Percentiles rank a stretch among this genome's conserved stretches.
These are phyloP conservation scores for Epicoccum sorghinum DNA, from an alignment of 2,329 filamentous ascomycete genomes.

Conservation along the genomic window DNA sequence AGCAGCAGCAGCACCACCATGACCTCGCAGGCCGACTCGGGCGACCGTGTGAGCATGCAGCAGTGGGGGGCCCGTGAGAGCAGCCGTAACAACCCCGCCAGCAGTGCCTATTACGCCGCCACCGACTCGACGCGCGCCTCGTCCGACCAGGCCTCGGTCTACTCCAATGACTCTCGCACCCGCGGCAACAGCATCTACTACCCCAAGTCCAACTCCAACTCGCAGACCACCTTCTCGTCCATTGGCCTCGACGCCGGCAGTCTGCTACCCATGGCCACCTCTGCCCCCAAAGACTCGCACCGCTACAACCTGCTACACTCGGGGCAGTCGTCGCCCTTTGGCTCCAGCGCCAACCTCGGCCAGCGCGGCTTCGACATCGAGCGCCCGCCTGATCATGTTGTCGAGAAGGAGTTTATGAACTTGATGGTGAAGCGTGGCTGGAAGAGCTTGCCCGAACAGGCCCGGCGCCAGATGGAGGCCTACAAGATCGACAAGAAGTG, in stretches of 20 bases:
- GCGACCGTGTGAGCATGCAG: conserved; percentile 73
- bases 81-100: conserved; percentile 20
- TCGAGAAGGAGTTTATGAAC: conserved; percentile 89
- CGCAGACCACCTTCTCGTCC: conserved; percentile 59
- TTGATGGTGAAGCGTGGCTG: conserved; percentile 98
- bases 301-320: conserved; percentile 48
- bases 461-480: conserved; percentile 91
- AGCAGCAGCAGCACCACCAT: conserved; percentile 67
- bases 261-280: conserved; percentile 45
- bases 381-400: conserved; percentile 76
- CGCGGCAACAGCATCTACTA: conserved; percentile 55
- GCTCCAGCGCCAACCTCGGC: conserved; percentile 56
- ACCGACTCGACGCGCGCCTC: conserved; percentile 60
- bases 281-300: conserved; percentile 51
- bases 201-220: conserved; percentile 56
- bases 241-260: conserved; percentile 50
- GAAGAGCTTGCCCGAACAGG: conserved; percentile 96
- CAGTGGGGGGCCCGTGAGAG: conserved; percentile 67
- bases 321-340: conserved; percentile 53
- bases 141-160: conserved; percentile 69
- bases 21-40: conserved; percentile 70
- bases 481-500: conserved; percentile 96
- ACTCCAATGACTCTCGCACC: conserved; percentile 66
- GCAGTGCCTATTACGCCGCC: conserved; percentile 24
- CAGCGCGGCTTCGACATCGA: conserved; percentile 67